These are phyloP conservation scores for Takashimella tepidaria DNA, from an alignment of 1,284 basidiomycete species.

Conservation along the genomic window DNA sequence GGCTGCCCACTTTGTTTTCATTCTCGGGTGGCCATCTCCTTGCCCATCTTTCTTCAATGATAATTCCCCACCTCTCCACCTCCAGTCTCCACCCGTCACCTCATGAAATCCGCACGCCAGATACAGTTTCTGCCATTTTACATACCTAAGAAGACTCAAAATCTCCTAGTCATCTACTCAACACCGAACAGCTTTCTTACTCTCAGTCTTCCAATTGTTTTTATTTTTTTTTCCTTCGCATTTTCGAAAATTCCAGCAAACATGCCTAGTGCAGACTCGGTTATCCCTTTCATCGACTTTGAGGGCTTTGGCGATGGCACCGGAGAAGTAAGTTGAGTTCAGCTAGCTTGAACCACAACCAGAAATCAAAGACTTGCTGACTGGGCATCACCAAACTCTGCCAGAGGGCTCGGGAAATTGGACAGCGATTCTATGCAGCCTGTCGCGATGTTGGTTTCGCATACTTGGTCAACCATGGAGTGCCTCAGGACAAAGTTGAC, in stretches of 20 bases:
- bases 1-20: too few species aligned
- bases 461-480: constrained; percentile 50
- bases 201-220: not conserved
- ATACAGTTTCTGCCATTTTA: too few species aligned
- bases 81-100: too few species aligned
- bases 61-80: too few species aligned
- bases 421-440: constrained; percentile 21
- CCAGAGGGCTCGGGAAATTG: constrained; percentile 19
- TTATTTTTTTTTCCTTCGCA: not conserved
- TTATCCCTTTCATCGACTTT: constrained; percentile 33
- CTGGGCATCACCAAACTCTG: not conserved
- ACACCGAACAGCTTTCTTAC: too few species aligned
- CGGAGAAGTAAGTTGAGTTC: constrained; percentile 7
- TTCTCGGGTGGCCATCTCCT: too few species aligned
- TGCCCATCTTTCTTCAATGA: too few species aligned
- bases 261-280: constrained; percentile 18
- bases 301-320: constrained; percentile 26
- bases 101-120: too few species aligned
- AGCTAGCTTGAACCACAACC: too few species aligned
- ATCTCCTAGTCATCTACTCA: too few species aligned
- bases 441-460: constrained; percentile 48
- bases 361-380: too few species aligned
- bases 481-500: constrained; percentile 51
- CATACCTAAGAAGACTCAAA: too few species aligned
- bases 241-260: not conserved